Conservation (phyloP, 2,329 filamentous ascomycete species). For the Alternaria dauci region DNA sequence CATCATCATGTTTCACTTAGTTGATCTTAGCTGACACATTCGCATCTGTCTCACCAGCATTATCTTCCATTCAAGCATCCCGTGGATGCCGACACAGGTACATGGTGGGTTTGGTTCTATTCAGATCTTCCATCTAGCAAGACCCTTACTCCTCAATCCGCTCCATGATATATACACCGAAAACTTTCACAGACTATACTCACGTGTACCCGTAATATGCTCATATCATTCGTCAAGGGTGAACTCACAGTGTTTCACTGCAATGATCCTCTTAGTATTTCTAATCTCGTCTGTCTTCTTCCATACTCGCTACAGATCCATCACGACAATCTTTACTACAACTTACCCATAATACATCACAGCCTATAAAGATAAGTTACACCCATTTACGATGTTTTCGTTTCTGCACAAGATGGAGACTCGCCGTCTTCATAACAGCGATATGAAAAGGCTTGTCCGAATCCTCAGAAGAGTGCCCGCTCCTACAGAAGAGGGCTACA, state of each 20-base stretch:
- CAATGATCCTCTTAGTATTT: slow-evolving; percentile 1
- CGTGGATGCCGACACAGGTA: neutral
- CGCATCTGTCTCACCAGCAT: neutral
- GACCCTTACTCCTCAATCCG: neutral
- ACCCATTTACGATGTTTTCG: slow-evolving; percentile 15
- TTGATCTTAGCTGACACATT: neutral
- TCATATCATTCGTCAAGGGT: neutral
- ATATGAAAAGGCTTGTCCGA: slow-evolving; percentile 36
- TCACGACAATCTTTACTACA: neutral
- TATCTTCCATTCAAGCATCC: neutral
- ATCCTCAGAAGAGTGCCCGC: slow-evolving; percentile 26
- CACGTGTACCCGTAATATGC: neutral
- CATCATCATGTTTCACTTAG: neutral
- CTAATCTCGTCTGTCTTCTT: slow-evolving; percentile 1
- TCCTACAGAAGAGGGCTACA: neutral
- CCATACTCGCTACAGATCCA: slow-evolving; percentile 1
- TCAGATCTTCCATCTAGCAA: neutral
- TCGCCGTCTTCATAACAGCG: slow-evolving; percentile 27
- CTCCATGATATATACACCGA: neutral
- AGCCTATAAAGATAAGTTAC: neutral
- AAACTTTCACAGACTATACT: neutral
- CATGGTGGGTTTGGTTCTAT: neutral
- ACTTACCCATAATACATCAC: neutral
- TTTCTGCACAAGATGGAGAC: slow-evolving; percentile 23
- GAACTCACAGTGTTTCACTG: slow-evolving; percentile 10